Evolutionary conservation across 208 protist genomes (phyloP), one percentile per base, ranked within the genome.

Genomic region (Herpetomonas samuelpessoai): DNA sequence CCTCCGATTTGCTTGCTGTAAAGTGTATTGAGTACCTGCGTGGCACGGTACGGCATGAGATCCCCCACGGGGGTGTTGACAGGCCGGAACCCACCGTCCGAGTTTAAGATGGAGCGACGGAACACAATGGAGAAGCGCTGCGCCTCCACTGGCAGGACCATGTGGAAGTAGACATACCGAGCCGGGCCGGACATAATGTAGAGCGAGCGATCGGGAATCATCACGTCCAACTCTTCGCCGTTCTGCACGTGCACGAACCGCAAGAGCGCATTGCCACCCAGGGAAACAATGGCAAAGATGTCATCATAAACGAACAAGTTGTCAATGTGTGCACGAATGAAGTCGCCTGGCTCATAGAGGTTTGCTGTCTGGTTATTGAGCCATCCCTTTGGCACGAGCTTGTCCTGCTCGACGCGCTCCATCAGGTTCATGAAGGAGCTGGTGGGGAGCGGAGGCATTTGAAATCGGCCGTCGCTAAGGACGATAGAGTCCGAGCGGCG

Each of bases 291-390:
- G 6, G 82, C 88, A 57, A 95, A 93, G 51, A 92, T 95, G 55
- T 95, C 88, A 62, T 95, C 85, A 67, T 95, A 95, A 3, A 92
- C 80, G 52, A 95, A 95, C 19, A 95, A 74, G 62, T 95, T 95
- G 74, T 95, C 88, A 45, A 95, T 79, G 71, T 95, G 88, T 26
- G 88, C 88, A 24, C 88, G 76, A 59, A 95, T 92, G 59, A 95
- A 95, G 57, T 95, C 85, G 4, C 83, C 86, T 3, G 80, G 68
- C 60, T 95, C 88, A 59, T 92, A 95, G n/a, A 95, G 74, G 58
- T 95, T 95, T 21, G 83, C 86, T 1, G 85, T 93, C 52, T 95
- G 88, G 53, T 95, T 92, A 61, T 95, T 95, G 12, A 95, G 65
- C 83, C 86, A 92, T 18, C 72, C 76, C 50, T 74, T 74, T 0